Conservation (phyloP, 495 filamentous ascomycete species). For the Lasiosphaeriaceae sp. region DNA sequence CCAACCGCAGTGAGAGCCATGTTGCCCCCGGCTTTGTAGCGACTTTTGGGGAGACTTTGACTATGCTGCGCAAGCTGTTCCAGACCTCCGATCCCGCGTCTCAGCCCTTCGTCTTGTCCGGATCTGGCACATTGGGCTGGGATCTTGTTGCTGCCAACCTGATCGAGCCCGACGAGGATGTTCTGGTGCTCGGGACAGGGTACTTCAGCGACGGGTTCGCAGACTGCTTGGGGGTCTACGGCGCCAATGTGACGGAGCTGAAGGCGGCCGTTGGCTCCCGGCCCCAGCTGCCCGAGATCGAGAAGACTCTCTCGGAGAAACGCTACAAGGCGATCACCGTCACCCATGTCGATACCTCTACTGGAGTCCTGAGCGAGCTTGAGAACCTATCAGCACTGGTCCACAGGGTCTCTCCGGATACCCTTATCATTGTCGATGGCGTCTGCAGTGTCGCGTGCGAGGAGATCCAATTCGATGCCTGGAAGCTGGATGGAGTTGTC, state of each 20-base stretch:
- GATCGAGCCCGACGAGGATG: conserved; percentile 81
- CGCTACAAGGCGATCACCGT: conserved; percentile 88
- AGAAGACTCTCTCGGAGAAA: conserved; percentile 81
- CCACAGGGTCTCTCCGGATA: conserved; percentile 80
- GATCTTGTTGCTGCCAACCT: conserved; percentile 91
- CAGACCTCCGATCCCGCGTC: conserved; percentile 74
- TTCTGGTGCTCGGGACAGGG: conserved; percentile 87
- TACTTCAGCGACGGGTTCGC: conserved; percentile 98
- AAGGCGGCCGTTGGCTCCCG: conserved; percentile 85
- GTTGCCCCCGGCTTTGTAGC: conserved; percentile 83
- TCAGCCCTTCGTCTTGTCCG: conserved; percentile 89
- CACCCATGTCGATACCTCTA: conserved; percentile 96
- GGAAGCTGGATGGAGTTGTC: conserved; percentile 87
- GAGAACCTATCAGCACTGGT: conserved; percentile 78
- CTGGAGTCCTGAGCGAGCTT: conserved; percentile 88
- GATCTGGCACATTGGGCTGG: conserved; percentile 95
- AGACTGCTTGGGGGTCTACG: conserved; percentile 86
- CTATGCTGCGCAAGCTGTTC: conserved; percentile 88
- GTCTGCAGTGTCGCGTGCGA: conserved; percentile 96
- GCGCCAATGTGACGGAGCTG: conserved; percentile 81
- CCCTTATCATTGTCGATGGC: conserved; percentile 87
- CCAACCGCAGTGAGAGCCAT: conserved; percentile 73
- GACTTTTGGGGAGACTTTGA: conserved; percentile 83
- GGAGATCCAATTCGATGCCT: conserved; percentile 91
- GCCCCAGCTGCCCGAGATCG: conserved; percentile 81